Evolutionary conservation across 129 eudicot genomes (phyloP).

Genomic region (Dittrichia graveolens): DNA sequence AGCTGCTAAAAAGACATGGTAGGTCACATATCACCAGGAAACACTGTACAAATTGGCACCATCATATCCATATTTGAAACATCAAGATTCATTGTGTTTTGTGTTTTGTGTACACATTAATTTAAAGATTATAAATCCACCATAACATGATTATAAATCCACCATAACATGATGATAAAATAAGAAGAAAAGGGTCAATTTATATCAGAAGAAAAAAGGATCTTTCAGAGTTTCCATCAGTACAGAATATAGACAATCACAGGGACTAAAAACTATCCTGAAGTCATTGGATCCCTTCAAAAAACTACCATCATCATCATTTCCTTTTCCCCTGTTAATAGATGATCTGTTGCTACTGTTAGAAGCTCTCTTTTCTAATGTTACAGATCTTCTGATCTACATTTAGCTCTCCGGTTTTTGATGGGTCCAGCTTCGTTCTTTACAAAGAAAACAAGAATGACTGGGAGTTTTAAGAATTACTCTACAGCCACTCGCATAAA

Average conservation of each 20-base stretch:
- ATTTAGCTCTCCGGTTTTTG: conserved; percentile 24
- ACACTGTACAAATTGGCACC: conserved; percentile 20
- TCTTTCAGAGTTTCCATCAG: conserved; percentile 40
- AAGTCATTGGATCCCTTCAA: conserved; percentile 37
- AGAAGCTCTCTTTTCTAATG: conserved; percentile 40
- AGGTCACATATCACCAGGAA: conserved; percentile 32
- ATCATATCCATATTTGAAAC: conserved; percentile 24
- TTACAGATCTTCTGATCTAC: conserved; percentile 59
- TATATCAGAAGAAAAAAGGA: conserved; percentile 29
- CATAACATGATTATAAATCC: conserved; percentile 24
- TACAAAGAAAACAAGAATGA: conserved; percentile 49
- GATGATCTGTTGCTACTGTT: conserved; percentile 53
- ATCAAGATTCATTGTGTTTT: conserved; percentile 39
- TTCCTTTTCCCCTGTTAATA: conserved; percentile 20
- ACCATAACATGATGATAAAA: conserved; percentile 11
- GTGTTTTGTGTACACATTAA: conserved; percentile 28
- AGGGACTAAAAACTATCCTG: conserved; percentile 35
- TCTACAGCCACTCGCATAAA: conserved; percentile 36
- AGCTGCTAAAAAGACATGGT: conserved; percentile 36
- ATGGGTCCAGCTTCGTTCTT: conserved; percentile 41
- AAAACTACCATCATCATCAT: conserved; percentile 26
- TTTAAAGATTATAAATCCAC: conserved; percentile 24
- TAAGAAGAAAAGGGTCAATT: conserved; percentile 24
- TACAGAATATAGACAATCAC: conserved; percentile 51
- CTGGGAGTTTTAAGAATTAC: conserved; percentile 35